Evolutionary conservation across 208 protist species (phyloP).

Genomic region (Trypanosoma boissoni): DNA sequence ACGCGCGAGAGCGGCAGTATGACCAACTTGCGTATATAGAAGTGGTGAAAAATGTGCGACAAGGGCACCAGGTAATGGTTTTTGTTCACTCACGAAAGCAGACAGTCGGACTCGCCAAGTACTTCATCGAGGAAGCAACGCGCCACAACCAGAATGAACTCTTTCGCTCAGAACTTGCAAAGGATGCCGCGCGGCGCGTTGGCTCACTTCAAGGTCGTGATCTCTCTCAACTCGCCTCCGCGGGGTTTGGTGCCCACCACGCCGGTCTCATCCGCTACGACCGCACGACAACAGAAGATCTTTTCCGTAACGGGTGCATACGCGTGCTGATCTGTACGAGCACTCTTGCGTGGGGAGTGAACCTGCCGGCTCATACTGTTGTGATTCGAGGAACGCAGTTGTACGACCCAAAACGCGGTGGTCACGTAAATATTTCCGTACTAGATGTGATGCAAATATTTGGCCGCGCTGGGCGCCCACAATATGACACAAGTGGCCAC

Average conservation of each 20-base stretch:
- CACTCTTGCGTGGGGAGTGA: conserved; percentile 99
- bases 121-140: conserved; percentile 87
- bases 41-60: conserved; percentile 76
- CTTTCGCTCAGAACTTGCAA: conserved; percentile 47
- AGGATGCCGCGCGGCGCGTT: conserved; percentile 54
- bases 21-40: conserved; percentile 78
- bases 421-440: conserved; percentile 96
- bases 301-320: conserved; percentile 94
- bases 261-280: conserved; percentile 96
- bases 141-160: conserved; percentile 44
- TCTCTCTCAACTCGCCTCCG: conserved; percentile 81
- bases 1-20: conserved; percentile 59
- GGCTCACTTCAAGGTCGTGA: conserved; percentile 79
- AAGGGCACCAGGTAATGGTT: conserved; percentile 98
- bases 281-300: conserved; percentile 93
- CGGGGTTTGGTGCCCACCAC: conserved; percentile 96
- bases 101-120: conserved; percentile 91
- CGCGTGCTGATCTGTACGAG: conserved; percentile 97
- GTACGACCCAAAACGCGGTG: conserved; percentile 94
- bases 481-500: conserved; percentile 97
- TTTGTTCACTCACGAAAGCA: conserved; percentile 99
- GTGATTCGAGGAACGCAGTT: conserved; percentile 98
- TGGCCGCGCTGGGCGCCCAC: conserved; percentile 98
- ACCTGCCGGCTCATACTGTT: conserved; percentile 99
- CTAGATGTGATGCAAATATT: conserved; percentile 99